Percentiles rank a stretch among this genome's conserved stretches.
These are phyloP conservation scores for Malania oleifera DNA, from an alignment of 164 flowering plant species.

Conservation along the genomic window DNA sequence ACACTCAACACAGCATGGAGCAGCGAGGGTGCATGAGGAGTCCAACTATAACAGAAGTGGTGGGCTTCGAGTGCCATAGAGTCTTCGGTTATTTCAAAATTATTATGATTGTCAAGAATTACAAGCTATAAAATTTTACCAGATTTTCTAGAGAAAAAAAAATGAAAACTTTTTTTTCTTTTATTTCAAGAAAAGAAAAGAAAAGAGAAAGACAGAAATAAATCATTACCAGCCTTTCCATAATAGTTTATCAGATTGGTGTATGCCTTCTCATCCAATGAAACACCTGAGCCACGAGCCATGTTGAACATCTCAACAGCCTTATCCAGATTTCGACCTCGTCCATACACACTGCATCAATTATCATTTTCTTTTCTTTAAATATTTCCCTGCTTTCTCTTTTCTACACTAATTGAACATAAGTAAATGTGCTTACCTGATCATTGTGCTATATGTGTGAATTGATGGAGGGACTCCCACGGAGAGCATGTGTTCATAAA, in stretches of 20 bases:
- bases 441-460: conserved; percentile 86
- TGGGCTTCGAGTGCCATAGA: too few relatives aligned
- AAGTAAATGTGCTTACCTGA: conserved; percentile 42
- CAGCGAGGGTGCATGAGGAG: too few relatives aligned
- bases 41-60: too few relatives aligned
- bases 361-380: background rate
- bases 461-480: conserved; percentile 57
- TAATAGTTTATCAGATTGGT: conserved; percentile 66
- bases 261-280: conserved; percentile 77
- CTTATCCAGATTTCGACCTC: conserved; percentile 58
- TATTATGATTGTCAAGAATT: background rate
- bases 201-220: too few relatives aligned
- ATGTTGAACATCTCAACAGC: conserved; percentile 65
- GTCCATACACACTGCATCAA: conserved; percentile 84
- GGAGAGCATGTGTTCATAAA: conserved; percentile 68
- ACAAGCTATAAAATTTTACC: background rate
- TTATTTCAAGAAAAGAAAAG: too few relatives aligned
- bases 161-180: too few relatives aligned
- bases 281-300: conserved; percentile 40
- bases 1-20: too few relatives aligned
- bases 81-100: too few relatives aligned
- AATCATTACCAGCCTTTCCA: conserved; percentile 76
- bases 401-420: background rate
- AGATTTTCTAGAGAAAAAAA: too few relatives aligned
- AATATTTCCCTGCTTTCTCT: background rate